Evolutionary conservation across 495 filamentous ascomycete genomes (phyloP), one percentile per base, ranked within the genome.

Genomic region (Aspergillus heteromorphus): DNA sequence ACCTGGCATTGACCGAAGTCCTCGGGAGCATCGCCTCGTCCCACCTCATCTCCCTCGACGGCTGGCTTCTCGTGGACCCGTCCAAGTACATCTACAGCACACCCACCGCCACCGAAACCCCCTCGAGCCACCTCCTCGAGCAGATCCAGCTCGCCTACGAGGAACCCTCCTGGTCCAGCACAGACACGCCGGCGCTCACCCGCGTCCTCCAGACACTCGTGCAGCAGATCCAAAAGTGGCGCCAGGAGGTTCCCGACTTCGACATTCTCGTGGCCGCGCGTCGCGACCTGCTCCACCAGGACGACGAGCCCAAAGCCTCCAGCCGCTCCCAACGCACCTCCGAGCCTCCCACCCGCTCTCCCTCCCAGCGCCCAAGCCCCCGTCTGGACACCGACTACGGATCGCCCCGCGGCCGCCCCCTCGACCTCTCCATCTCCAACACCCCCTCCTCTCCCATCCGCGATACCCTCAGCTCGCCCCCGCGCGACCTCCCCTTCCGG

Each of bases 61-160:
- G 85, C 13, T 97, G 95, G 93, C 78, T 97, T n/a, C 71, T 92
- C 10, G 83, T 89, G 16, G 82, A 89, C 56, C 87, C 90, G 0
- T 53, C 61, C 5, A 70, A 68, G n/a, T 78, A 75, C 48, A 51
- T 69, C 0, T 49, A 62, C 21, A 21, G 58, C 3, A 6, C 48
- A 14, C 40, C 50, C 40, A 40, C n/a, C n/a, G 45, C 31, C 13
- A 40, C 8, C 8, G 40, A 54, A 10, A 34, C 49, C 36, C 45
- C 1, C 6, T 25, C 14, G 4, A 27, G 40, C 16, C 53, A 68
- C 20, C 58, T 61, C 23, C 34, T 73, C 20, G 62, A 67, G 2
- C 45, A 57, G 21, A 58, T 74, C 20, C 59, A 55, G 5, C 54
- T 55, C 4, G 70, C 73, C 11, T 72, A 73, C 48, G 49, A 65